These are phyloP conservation scores for Cokeromyces recurvatus DNA, from an alignment of 371 early-diverging fungal genomes.

Conservation along the genomic window DNA sequence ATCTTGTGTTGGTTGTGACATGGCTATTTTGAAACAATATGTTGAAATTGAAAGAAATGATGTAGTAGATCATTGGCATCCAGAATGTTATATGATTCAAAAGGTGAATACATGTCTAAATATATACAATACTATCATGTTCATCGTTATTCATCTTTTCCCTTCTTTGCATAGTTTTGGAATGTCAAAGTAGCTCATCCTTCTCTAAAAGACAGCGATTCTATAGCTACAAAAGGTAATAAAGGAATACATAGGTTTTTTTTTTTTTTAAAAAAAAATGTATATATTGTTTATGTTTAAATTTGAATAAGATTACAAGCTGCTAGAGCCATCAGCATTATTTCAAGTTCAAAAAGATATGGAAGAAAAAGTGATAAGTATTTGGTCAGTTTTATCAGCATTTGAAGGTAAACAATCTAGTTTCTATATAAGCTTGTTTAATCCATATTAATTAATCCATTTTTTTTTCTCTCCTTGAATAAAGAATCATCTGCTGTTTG, in stretches of 20 bases:
- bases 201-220: conserved; percentile 11
- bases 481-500: conserved; percentile 93
- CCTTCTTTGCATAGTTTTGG: conserved; percentile 51
- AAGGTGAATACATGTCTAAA: conserved; percentile 53
- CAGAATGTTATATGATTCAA: conserved; percentile 97
- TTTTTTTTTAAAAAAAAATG: not conserved
- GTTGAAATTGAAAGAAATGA: conserved; percentile 83
- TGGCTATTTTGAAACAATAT: conserved; percentile 89
- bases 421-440: not conserved
- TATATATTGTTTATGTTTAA: not conserved
- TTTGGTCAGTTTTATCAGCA: conserved; percentile 84
- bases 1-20: conserved; percentile 90
- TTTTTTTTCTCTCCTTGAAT: not conserved
- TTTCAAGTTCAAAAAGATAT: conserved; percentile 29
- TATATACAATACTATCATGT: not conserved
- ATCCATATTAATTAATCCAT: not conserved
- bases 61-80: conserved; percentile 89
- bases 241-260: no score
- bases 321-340: conserved; percentile 17
- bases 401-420: conserved; percentile 60
- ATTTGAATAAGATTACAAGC: conserved; percentile 12
- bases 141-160: not conserved
- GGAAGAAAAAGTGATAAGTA: conserved; percentile 82
- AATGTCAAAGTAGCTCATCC: conserved; percentile 60
- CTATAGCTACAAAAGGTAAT: not conserved